Evolutionary conservation across 805 yeast genomes (phyloP), one percentile per base, ranked within the genome.

Genomic region (Metschnikowia gelsemii): DNA sequence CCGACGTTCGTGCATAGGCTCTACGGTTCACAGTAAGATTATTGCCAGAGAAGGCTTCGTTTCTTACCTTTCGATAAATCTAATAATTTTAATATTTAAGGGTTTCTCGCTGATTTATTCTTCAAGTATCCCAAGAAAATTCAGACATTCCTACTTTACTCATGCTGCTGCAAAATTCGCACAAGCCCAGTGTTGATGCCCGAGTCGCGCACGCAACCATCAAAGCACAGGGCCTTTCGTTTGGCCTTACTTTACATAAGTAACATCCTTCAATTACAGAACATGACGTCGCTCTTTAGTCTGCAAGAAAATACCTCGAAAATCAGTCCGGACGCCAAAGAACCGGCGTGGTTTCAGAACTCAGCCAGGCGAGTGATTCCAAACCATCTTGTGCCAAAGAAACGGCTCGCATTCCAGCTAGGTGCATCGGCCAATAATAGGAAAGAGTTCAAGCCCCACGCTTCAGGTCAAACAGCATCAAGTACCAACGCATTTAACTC

Each of bases 321-420:
- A 8, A 16, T 23, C 16, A 22, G 29, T 16, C 24, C 33, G 3
- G 34, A 37, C 18, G 16, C 21, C 9, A 36, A 36, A 21, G 28
- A 36, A n/a, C 39, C 39, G 3, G 16, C 57, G n/a, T 68, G 75
- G 75, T 57, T 61, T 42, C 63, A 60, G 28, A 57, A 66, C 35
- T 51, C 62, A 17, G 57, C 59, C 36, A 61, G 57, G 38, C 51
- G 73, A 39, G 61, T 64, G 8, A 68, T 70, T 33, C 72, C 72
- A 20, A 70, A 68, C 40, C 75, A 70, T 38, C 59, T 70, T 37
- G 65, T 64, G 8, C 63, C 73, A 33, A 66, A 63, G 47, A 61
- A 64, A 47, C 68, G 68, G 36, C 56, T 68, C 4, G 70, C 71
- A 3, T 67, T 69, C 50, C 73, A 66, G 38, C 56, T 69, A 17